Percentiles rank a stretch among this genome's conserved stretches.
These are phyloP conservation scores for Jimgerdemannia lactiflua DNA, from an alignment of 192 early-diverging fungal genomes.

Conservation along the genomic window DNA sequence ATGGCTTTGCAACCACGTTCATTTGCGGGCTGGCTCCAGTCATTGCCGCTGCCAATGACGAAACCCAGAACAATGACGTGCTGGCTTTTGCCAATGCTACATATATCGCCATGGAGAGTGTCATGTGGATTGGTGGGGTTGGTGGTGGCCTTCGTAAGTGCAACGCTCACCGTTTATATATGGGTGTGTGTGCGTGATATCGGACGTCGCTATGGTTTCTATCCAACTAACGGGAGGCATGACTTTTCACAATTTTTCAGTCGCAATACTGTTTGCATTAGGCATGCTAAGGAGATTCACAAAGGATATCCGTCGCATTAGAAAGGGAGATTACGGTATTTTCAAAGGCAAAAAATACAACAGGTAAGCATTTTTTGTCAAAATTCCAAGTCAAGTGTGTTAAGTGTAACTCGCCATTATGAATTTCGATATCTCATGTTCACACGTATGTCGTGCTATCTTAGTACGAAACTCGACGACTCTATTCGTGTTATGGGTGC, in stretches of 20 bases:
- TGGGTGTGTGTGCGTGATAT: no score
- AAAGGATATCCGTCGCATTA: slow-evolving; percentile 26
- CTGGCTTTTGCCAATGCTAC: slow-evolving; percentile 21
- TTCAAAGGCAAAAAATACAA: slow-evolving; percentile 36
- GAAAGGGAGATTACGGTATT: slow-evolving; percentile 26
- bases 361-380: slow-evolving; percentile 9
- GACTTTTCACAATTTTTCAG: slow-evolving; percentile 2
- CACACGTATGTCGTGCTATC: background rate
- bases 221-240: no score
- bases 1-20: slow-evolving; percentile 17
- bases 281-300: slow-evolving; percentile 28
- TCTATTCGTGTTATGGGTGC: slow-evolving; percentile 32
- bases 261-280: slow-evolving; percentile 20
- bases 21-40: slow-evolving; percentile 27
- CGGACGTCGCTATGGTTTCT: no score
- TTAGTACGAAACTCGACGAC: slow-evolving; percentile 31
- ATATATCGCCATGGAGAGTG: slow-evolving; percentile 20
- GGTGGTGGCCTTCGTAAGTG: slow-evolving; percentile 22
- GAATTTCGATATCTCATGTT: background rate
- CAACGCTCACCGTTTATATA: background rate
- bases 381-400: background rate
- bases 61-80: slow-evolving; percentile 17
- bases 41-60: background rate
- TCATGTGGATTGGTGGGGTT: slow-evolving; percentile 18
- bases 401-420: background rate